These are phyloP conservation scores for Hypoxylon perforatum DNA, from an alignment of 495 filamentous ascomycete genomes.

Conservation along the genomic window DNA sequence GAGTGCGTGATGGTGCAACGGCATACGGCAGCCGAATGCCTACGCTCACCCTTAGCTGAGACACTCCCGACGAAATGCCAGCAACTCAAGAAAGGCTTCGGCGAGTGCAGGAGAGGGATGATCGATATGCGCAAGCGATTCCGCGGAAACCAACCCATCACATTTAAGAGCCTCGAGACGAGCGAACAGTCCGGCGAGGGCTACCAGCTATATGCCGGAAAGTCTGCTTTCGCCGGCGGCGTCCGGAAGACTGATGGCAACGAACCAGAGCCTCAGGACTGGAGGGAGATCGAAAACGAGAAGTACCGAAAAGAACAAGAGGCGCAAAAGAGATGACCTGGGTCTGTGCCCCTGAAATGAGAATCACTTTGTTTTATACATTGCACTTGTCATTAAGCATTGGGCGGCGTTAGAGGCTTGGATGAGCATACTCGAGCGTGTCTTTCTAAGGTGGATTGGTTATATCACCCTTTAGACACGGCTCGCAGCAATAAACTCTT, in stretches of 20 bases:
- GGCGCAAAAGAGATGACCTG: constrained; percentile 26
- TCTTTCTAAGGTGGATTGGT: constrained; percentile 1
- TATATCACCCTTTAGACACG: constrained; percentile 1
- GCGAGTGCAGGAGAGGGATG: constrained; percentile 94
- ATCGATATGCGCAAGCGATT: constrained; percentile 99
- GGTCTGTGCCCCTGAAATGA: not conserved
- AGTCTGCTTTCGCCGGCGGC: constrained; percentile 71
- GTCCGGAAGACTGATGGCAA: constrained; percentile 62
- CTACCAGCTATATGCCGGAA: constrained; percentile 83
- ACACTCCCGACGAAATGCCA: constrained; percentile 88
- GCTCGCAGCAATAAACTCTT: constrained; percentile 15
- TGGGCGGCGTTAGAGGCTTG: constrained; percentile 33
- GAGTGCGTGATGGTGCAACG: constrained; percentile 95
- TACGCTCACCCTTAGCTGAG: constrained; percentile 80
- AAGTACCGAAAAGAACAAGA: constrained; percentile 56
- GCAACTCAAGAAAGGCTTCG: constrained; percentile 90
- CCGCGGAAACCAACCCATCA: constrained; percentile 90
- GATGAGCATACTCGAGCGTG: constrained; percentile 14
- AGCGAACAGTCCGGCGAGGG: constrained; percentile 62
- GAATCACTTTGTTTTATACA: no score
- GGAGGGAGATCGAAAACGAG: constrained; percentile 67
- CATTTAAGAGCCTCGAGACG: constrained; percentile 69
- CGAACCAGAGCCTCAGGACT: constrained; percentile 62
- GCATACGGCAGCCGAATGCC: constrained; percentile 85
- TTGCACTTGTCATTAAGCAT: constrained; percentile 29